Percentiles rank a stretch among this genome's conserved stretches.
phyloP scores from a whole-genome alignment of 352 stramenopile genomes.

The Blastocystis sp. region DNA sequence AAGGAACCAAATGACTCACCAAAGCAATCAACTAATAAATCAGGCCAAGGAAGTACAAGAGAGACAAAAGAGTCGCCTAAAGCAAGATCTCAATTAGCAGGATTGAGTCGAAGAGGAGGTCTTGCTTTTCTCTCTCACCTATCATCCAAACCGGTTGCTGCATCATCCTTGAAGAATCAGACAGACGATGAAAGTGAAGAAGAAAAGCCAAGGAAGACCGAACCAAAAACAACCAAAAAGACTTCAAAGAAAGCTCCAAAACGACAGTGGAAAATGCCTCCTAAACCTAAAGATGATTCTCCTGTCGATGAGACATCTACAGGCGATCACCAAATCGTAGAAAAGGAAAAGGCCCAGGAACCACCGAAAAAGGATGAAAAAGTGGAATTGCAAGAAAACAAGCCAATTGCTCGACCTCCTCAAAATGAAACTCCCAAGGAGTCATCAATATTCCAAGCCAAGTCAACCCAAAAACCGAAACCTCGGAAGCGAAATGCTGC shows the following conservation, averaged over 20 bases:
- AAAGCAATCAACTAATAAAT: too few species aligned
- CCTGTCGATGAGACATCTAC: neutral
- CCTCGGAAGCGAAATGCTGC: neutral
- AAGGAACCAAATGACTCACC: neutral
- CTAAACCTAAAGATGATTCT: neutral
- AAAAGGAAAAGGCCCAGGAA: neutral
- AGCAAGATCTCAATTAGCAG: neutral
- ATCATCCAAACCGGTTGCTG: neutral
- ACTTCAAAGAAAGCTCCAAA: neutral
- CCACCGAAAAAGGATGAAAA: neutral
- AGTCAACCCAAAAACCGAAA: neutral
- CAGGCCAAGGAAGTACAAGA: neutral
- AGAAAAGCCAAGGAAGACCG: neutral
- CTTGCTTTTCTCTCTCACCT: neutral
- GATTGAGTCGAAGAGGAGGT: neutral
- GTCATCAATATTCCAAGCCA: neutral
- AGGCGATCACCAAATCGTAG: neutral
- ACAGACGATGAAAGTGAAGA: neutral
- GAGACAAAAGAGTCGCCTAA: neutral
- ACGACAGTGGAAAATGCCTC: neutral
- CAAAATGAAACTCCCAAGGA: neutral
- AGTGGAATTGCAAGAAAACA: too few species aligned
- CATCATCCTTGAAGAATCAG: neutral
- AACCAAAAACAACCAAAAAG: neutral
- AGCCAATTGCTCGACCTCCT: neutral